phyloP scores from a whole-genome alignment of 1,284 basidiomycete genomes.

The Golubevia sp. region DNA sequence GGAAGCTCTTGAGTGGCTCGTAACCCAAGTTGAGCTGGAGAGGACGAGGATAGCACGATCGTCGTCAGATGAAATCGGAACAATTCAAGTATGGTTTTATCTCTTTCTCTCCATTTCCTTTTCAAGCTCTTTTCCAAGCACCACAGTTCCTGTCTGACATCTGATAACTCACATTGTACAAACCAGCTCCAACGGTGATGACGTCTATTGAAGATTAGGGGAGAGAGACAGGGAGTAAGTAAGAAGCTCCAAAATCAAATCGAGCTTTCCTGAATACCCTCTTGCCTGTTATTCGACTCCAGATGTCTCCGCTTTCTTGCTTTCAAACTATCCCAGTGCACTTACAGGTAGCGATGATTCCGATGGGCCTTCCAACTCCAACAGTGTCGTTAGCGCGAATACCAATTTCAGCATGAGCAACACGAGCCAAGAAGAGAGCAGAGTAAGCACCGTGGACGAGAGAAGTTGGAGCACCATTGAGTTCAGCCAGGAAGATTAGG shows the following conservation, averaged over 20 bases:
- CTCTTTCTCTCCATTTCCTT: too few relatives aligned
- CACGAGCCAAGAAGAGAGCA: slow-evolving; percentile 46
- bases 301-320: neutral
- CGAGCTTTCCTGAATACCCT: too few relatives aligned
- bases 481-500: slow-evolving; percentile 60
- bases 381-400: slow-evolving; percentile 13
- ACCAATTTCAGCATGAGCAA: slow-evolving; percentile 41
- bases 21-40: slow-evolving; percentile 50
- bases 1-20: slow-evolving; percentile 59
- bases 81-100: too few relatives aligned
- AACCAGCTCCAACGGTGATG: slow-evolving; percentile 40
- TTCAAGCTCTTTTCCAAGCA: too few relatives aligned
- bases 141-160: too few relatives aligned
- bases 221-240: too few relatives aligned
- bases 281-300: too few relatives aligned
- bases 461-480: slow-evolving; percentile 59
- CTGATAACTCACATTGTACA: slow-evolving; percentile 56
- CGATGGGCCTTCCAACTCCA: slow-evolving; percentile 29
- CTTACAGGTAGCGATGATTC: slow-evolving; percentile 29
- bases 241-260: too few relatives aligned
- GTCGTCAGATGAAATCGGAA: too few relatives aligned
- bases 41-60: neutral
- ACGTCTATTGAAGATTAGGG: slow-evolving; percentile 3
- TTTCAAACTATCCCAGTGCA: neutral
- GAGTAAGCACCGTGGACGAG: slow-evolving; percentile 56